These are phyloP conservation scores for Diaporthe ilicicola DNA, from an alignment of 2,329 filamentous ascomycete genomes.

Conservation along the genomic window DNA sequence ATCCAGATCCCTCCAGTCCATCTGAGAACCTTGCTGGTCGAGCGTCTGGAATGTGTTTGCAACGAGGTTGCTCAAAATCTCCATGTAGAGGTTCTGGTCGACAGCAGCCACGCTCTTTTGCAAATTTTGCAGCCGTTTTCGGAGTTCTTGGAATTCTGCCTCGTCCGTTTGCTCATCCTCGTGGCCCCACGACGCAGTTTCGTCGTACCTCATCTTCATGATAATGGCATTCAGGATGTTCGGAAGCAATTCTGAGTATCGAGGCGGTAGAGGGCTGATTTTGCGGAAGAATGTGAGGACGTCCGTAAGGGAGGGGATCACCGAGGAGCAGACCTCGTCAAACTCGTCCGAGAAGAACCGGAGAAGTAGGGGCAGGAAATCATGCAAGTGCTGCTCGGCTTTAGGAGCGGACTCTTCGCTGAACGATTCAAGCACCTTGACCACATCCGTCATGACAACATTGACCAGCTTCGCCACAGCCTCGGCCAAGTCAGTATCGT, in stretches of 20 bases:
- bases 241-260: slow-evolving; percentile 84
- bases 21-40: slow-evolving; percentile 73
- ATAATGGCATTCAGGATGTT: slow-evolving; percentile 93
- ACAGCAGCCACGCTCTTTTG: slow-evolving; percentile 93
- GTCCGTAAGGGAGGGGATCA: slow-evolving; percentile 93
- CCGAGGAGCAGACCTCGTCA: slow-evolving; percentile 95
- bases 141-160: slow-evolving; percentile 94
- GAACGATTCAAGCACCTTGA: slow-evolving; percentile 79
- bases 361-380: slow-evolving; percentile 86
- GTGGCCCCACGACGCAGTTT: slow-evolving; percentile 91
- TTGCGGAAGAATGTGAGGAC: slow-evolving; percentile 91
- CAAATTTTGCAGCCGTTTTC: slow-evolving; percentile 87
- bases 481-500: slow-evolving; percentile 95
- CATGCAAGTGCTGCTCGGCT: slow-evolving; percentile 83
- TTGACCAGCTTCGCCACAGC: slow-evolving; percentile 96
- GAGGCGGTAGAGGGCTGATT: slow-evolving; percentile 73
- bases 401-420: slow-evolving; percentile 72
- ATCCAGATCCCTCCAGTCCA: slow-evolving; percentile 96
- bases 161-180: slow-evolving; percentile 97
- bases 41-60: slow-evolving; percentile 85
- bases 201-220: slow-evolving; percentile 96
- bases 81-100: slow-evolving; percentile 87
- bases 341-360: slow-evolving; percentile 98
- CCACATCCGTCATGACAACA: slow-evolving; percentile 84
- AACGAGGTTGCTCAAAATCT: slow-evolving; percentile 88